A percentile compares a stretch with the other conserved stretches of the same genome.
These are phyloP conservation scores for Panaeolus cyanescens DNA, from an alignment of 768 basidiomycete genomes.

Conservation along the genomic window DNA sequence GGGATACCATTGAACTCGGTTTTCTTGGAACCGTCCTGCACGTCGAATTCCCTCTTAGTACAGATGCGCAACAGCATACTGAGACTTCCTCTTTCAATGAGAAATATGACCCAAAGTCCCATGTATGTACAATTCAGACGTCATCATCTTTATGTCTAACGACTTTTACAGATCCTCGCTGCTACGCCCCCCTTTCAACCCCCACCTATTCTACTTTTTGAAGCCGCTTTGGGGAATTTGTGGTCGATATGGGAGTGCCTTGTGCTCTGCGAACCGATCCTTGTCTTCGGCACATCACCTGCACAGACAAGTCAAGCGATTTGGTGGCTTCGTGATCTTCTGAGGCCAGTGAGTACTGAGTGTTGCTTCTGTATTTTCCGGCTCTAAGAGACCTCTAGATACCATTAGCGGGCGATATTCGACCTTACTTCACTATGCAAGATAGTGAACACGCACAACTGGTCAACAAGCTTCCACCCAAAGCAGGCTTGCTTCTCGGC, in stretches of 20 bases:
- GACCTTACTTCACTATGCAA: slow-evolving; percentile 97
- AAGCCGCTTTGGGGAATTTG: slow-evolving; percentile 62
- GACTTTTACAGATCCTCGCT: slow-evolving; percentile 60
- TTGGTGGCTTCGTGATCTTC: slow-evolving; percentile 89
- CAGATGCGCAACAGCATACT: slow-evolving; percentile 74
- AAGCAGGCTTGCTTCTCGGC: slow-evolving; percentile 74
- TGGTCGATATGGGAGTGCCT: slow-evolving; percentile 96
- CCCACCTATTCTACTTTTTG: slow-evolving; percentile 61
- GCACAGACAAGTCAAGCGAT: slow-evolving; percentile 84
- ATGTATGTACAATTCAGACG: slow-evolving; percentile 38
- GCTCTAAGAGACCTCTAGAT: slow-evolving; percentile 47
- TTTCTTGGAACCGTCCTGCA: slow-evolving; percentile 79
- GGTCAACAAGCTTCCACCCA: slow-evolving; percentile 82
- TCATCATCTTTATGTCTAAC: neutral
- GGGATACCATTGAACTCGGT: slow-evolving; percentile 73
- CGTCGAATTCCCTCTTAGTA: slow-evolving; percentile 66
- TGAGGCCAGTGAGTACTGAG: slow-evolving; percentile 67
- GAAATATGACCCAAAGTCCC: slow-evolving; percentile 51
- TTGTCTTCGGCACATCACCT: slow-evolving; percentile 81
- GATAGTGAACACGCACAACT: slow-evolving; percentile 79
- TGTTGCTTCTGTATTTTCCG: neutral
- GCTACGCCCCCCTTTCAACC: slow-evolving; percentile 60
- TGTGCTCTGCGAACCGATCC: slow-evolving; percentile 85
- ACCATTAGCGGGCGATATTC: slow-evolving; percentile 79
- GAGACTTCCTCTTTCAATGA: slow-evolving; percentile 52